These are phyloP conservation scores for Pythium dissotocum DNA, from an alignment of 352 stramenopile genomes.

Conservation along the genomic window DNA sequence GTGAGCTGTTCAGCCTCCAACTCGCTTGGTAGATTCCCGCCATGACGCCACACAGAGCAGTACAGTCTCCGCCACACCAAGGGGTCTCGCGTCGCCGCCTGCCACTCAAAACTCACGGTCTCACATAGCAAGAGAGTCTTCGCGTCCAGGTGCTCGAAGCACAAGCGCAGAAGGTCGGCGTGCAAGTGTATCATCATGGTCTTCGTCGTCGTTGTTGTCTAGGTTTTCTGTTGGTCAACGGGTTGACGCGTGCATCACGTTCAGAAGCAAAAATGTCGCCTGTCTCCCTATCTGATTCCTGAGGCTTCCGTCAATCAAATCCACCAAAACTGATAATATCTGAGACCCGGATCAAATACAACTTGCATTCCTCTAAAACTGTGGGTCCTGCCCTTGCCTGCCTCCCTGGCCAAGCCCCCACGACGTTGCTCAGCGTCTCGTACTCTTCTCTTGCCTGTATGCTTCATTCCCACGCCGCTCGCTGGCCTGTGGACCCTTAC, in stretches of 20 bases:
- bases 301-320: too few species aligned
- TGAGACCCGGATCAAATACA: not conserved
- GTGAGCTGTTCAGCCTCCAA: not conserved
- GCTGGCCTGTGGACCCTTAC: constrained; percentile 26
- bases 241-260: too few species aligned
- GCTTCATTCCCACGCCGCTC: too few species aligned
- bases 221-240: not conserved
- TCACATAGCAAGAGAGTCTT: constrained; percentile 25
- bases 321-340: too few species aligned
- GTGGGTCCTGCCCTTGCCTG: not conserved
- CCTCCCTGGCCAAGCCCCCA: too few species aligned
- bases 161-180: constrained; percentile 19
- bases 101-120: constrained; percentile 30
- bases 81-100: constrained; percentile 10
- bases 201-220: not conserved
- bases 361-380: constrained; percentile 4
- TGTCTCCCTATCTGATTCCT: too few species aligned
- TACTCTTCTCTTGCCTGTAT: too few species aligned
- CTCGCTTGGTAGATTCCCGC: not conserved
- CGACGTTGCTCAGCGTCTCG: too few species aligned
- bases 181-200: not conserved
- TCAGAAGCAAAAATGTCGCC: too few species aligned
- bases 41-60: constrained; percentile 20
- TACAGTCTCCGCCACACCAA: constrained; percentile 34
- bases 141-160: constrained; percentile 29